Evolutionary conservation across 768 basidiomycete species (phyloP).

Genomic region (Pluteus cervinus): DNA sequence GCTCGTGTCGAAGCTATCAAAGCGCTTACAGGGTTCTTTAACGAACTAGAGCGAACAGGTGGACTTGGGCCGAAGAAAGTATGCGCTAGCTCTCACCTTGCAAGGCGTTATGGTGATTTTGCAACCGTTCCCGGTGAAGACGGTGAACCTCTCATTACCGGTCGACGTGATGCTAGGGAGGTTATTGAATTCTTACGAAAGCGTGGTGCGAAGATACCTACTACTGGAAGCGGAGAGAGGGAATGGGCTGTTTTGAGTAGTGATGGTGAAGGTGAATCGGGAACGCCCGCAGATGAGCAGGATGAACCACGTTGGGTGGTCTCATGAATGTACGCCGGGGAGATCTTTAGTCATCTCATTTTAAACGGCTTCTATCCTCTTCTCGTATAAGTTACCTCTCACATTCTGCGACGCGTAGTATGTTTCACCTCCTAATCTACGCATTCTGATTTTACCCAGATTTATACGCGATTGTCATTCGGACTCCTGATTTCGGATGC

Average conservation of each 20-base stretch:
- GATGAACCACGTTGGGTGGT: too few species aligned
- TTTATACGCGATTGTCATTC: too few species aligned
- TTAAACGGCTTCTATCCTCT: too few species aligned
- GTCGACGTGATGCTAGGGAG: conserved; percentile 65
- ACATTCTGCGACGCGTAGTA: too few species aligned
- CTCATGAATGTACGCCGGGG: too few species aligned
- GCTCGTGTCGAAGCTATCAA: conserved; percentile 80
- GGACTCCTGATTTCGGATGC: too few species aligned
- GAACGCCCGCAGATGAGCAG: conserved; percentile 25
- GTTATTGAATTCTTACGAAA: conserved; percentile 64
- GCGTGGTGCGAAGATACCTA: conserved; percentile 67
- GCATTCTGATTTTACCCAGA: too few species aligned
- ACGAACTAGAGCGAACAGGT: conserved; percentile 44
- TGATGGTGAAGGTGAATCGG: conserved; percentile 52
- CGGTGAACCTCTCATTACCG: conserved; percentile 22
- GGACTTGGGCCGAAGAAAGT: too few species aligned
- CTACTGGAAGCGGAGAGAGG: conserved; percentile 35
- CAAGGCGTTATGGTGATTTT: conserved; percentile 44
- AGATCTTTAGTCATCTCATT: too few species aligned
- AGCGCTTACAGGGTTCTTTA: conserved; percentile 67
- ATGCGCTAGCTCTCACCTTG: conserved; percentile 41
- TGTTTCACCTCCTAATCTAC: too few species aligned
- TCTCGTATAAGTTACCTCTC: too few species aligned
- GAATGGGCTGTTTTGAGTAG: conserved; percentile 68
- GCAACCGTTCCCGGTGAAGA: conserved; percentile 27